Evolutionary conservation across 192 early-diverging fungal genomes (phyloP).

Genomic region (Coemansia sp.): DNA sequence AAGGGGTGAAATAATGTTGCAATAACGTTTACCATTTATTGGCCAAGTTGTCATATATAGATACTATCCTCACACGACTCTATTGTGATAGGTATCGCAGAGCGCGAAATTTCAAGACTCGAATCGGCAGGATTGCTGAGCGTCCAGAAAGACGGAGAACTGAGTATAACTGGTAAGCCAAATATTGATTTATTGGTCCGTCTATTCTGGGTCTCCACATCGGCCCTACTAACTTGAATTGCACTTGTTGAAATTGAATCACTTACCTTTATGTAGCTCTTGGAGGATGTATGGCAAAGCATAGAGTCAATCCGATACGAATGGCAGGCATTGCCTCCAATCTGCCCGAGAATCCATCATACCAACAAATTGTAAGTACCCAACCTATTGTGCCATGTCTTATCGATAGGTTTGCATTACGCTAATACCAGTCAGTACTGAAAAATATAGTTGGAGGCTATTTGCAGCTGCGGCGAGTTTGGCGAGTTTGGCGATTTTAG

Average conservation of each 20-base stretch:
- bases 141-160: background rate
- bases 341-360: slow-evolving; percentile 23
- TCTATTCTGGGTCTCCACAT: background rate
- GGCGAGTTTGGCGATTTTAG: slow-evolving; percentile 27
- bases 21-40: background rate
- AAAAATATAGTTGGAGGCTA: slow-evolving; percentile 32
- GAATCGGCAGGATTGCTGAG: background rate
- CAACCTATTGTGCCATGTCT: background rate
- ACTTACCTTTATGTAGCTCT: slow-evolving; percentile 14
- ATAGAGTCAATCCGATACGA: slow-evolving; percentile 31
- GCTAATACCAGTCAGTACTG: background rate
- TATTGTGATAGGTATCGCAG: slow-evolving; percentile 3
- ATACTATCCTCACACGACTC: background rate
- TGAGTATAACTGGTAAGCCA: background rate
- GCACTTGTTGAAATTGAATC: background rate
- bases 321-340: slow-evolving; percentile 14
- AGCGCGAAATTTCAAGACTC: slow-evolving; percentile 7
- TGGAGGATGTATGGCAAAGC: slow-evolving; percentile 35
- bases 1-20: background rate
- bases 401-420: background rate
- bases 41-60: background rate
- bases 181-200: background rate
- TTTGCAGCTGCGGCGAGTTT: slow-evolving; percentile 32
- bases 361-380: slow-evolving; percentile 35
- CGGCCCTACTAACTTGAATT: background rate